A percentile compares a stretch with the other conserved stretches of the same genome.
Conservation (phyloP, 768 basidiomycete genomes). For the Tephrocybe sp. region DNA sequence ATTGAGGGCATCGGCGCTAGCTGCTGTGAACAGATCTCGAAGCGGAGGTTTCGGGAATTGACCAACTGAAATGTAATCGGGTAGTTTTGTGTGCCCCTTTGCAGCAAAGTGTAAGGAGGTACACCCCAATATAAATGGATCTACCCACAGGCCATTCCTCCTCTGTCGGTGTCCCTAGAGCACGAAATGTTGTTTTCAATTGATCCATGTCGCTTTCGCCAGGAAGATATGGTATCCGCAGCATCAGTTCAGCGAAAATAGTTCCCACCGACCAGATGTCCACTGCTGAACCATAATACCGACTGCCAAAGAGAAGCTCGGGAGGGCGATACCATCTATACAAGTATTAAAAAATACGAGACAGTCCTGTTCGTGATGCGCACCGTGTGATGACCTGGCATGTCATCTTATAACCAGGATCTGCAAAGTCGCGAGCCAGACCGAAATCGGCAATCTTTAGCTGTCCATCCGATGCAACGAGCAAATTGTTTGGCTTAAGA, state of each 20-base stretch:
- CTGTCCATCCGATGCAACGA: slow-evolving; percentile 86
- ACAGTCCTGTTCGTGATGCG: slow-evolving; percentile 20
- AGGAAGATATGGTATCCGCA: slow-evolving; percentile 92
- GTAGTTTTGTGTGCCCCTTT: slow-evolving; percentile 88
- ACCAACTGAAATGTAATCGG: slow-evolving; percentile 85
- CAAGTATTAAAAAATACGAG: slow-evolving; percentile 5
- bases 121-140: background rate
- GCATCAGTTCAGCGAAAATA: slow-evolving; percentile 97
- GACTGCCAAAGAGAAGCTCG: slow-evolving; percentile 87
- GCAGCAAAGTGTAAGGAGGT: background rate
- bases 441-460: slow-evolving; percentile 99
- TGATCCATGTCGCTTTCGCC: slow-evolving; percentile 98
- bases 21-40: slow-evolving; percentile 88
- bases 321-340: slow-evolving; percentile 96
- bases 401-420: slow-evolving; percentile 96
- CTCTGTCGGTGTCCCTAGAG: slow-evolving; percentile 94
- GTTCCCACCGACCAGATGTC: slow-evolving; percentile 98
- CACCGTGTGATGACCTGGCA: slow-evolving; percentile 97
- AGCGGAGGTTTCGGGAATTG: slow-evolving; percentile 83
- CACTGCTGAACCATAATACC: slow-evolving; percentile 89
- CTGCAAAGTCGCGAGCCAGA: slow-evolving; percentile 93
- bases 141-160: slow-evolving; percentile 91
- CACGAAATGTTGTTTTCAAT: slow-evolving; percentile 90
- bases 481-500: slow-evolving; percentile 97
- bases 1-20: slow-evolving; percentile 82